A percentile compares a stretch with the other conserved stretches of the same genome.
Evolutionary conservation across 2,329 filamentous ascomycete genomes (phyloP).

Genomic region (Huntiella omanensis): DNA sequence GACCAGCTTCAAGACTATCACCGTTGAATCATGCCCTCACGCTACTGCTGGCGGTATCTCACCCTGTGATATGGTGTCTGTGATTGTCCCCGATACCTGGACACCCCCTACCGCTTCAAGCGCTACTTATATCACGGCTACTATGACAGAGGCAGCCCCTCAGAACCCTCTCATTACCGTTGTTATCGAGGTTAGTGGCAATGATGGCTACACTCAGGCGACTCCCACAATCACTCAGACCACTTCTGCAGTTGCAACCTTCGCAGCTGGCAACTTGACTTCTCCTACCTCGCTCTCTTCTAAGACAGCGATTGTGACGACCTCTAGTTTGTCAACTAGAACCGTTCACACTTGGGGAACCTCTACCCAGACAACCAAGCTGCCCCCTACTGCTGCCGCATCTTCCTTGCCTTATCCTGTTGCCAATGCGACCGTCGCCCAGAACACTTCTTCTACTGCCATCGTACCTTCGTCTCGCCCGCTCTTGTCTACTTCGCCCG

Average conservation of each 20-base stretch:
- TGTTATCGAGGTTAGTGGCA: constrained; percentile 1
- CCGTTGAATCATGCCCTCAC: constrained; percentile 6
- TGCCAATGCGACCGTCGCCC: not conserved
- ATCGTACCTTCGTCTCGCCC: not conserved
- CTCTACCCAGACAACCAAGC: not conserved
- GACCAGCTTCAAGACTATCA: constrained; percentile 8
- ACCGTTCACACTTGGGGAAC: not conserved
- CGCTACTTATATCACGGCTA: constrained; percentile 5
- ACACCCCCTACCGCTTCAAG: constrained; percentile 2
- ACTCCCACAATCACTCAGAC: not conserved
- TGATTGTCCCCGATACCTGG: constrained; percentile 5
- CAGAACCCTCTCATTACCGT: constrained; percentile 9
- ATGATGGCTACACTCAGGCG: not conserved
- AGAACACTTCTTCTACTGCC: not conserved
- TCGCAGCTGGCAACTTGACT: too few relatives aligned
- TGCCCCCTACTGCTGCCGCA: not conserved
- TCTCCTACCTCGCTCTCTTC: not conserved
- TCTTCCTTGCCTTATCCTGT: not conserved
- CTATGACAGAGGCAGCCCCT: constrained; percentile 2
- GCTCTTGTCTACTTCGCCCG: not conserved
- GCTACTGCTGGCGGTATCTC: not conserved
- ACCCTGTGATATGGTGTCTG: constrained; percentile 5
- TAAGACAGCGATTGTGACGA: too few relatives aligned
- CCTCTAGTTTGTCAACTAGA: too few relatives aligned
- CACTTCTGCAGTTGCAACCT: not conserved